These are phyloP conservation scores for Mariannaea elegans DNA, from an alignment of 2,329 filamentous ascomycete genomes.

Conservation along the genomic window DNA sequence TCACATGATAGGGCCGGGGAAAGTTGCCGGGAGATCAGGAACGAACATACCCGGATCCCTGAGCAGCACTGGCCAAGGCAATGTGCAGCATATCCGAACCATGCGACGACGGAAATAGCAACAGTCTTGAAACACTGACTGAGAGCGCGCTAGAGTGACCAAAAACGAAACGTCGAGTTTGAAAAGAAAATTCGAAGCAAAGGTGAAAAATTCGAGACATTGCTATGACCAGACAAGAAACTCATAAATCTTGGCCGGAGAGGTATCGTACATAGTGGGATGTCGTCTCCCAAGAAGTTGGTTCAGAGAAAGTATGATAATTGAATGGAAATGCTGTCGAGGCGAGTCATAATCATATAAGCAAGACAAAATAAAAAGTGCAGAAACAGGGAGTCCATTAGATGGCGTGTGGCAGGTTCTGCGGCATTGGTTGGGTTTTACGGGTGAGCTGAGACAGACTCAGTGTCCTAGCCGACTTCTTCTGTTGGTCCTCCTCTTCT, in stretches of 20 bases:
- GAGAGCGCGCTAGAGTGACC: neutral
- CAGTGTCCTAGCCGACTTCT: conserved; percentile 69
- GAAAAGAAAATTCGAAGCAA: neutral
- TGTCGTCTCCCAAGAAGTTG: neutral
- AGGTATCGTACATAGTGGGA: conserved; percentile 18
- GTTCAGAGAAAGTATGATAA: neutral
- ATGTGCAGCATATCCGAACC: neutral
- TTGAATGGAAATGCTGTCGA: neutral
- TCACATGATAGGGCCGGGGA: neutral
- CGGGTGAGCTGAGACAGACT: conserved; percentile 69
- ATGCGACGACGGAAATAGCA: neutral
- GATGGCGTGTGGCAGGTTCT: conserved; percentile 36
- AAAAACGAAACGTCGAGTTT: neutral
- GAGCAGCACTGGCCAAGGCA: neutral
- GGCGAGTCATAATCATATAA: conserved; percentile 13
- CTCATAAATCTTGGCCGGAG: conserved; percentile 5
- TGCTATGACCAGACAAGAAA: neutral
- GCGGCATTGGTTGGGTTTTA: conserved; percentile 32
- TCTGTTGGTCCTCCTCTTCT: conserved; percentile 51
- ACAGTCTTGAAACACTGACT: neutral
- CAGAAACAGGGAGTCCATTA: conserved; percentile 19
- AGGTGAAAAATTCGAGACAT: conserved; percentile 1
- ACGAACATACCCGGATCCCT: neutral
- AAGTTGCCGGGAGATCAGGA: neutral
- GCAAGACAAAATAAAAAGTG: neutral